Base-by-base conservation (phyloP, 2,329 filamentous ascomycete genomes). In the Beauveria australis region DNA sequence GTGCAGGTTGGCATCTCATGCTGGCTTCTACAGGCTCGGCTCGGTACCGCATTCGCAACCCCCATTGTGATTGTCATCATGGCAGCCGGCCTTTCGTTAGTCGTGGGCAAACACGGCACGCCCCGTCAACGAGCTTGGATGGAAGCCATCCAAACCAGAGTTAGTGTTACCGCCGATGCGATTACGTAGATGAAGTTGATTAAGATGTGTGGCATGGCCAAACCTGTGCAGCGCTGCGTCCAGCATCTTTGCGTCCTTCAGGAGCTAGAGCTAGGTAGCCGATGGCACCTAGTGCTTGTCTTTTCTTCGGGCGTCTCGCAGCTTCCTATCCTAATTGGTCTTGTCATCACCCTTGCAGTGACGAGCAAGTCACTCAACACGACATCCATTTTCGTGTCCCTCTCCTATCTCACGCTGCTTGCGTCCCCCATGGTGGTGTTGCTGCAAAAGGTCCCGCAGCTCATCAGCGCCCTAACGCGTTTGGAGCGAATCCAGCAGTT, bases 51-150 rank as follows among this genome's bases (percentile, higher is more conserved):
- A 26, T 47, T 47, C 10, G 44, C 22, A 26, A 73, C 75, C 0
- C 78, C 78, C 0, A 70, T 81, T 22, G 72, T 72, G 1, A 70
- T 78, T 3, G 74, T 77, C 0, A 59, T 77, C 14, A 52, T 63
- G 1, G 60, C 64, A 1, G 63, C 61, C 16, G 64, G 65, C 2
- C 69, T 65, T n/a, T 60, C 62, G 7, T 54, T 57, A 5, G 3
- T 33, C 6, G 43, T 40, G 0, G 49, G 58, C 6, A 61, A 52
- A 22, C 33, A 55, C 1, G 41, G 41, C 9, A 28, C 47, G 22
- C 53, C 41, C 3, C 41, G 54, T 2, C 58, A 59, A n/a, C 37
- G 37, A 18, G 53, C 48, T 2, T 63, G 58, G 62, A 63, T 61
- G 47, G 49, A 59, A 22, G 41, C 53, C 8, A 58, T 63, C 5